Conservation (phyloP, 768 basidiomycete species). For the Tubosaeta brunneosetosa region DNA sequence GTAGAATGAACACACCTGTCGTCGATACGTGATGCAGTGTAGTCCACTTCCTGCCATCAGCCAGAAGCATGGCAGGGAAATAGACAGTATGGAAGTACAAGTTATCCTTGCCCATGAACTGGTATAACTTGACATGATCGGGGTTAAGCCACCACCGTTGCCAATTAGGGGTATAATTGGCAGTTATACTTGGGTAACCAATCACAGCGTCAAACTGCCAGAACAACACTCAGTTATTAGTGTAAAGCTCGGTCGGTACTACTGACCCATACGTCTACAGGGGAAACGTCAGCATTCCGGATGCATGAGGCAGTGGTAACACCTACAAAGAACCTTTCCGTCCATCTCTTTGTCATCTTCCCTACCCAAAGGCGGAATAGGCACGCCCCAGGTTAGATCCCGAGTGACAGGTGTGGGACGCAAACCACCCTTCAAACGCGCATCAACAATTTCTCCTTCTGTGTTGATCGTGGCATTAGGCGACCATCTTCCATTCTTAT, state of each 20-base stretch:
- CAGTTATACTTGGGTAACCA: slow-evolving; percentile 96
- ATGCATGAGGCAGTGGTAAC: background rate
- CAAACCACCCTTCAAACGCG: slow-evolving; percentile 79
- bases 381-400: slow-evolving; percentile 95
- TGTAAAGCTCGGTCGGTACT: background rate
- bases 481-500: slow-evolving; percentile 85
- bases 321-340: slow-evolving; percentile 92
- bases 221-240: slow-evolving; percentile 1
- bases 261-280: slow-evolving; percentile 88
- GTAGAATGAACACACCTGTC: slow-evolving; percentile 59
- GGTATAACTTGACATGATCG: slow-evolving; percentile 83
- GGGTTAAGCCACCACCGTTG: slow-evolving; percentile 96
- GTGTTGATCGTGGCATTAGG: slow-evolving; percentile 85
- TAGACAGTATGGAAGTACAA: slow-evolving; percentile 98
- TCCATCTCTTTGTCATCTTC: slow-evolving; percentile 82
- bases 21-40: slow-evolving; percentile 91
- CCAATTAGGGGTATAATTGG: slow-evolving; percentile 93
- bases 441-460: slow-evolving; percentile 86
- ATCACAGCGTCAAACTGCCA: slow-evolving; percentile 93
- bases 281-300: slow-evolving; percentile 2
- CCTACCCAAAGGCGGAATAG: slow-evolving; percentile 69
- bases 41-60: slow-evolving; percentile 90
- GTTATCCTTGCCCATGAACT: slow-evolving; percentile 99
- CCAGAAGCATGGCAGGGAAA: slow-evolving; percentile 86
- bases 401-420: slow-evolving; percentile 88